Evolutionary conservation across 2,329 filamentous ascomycete genomes (phyloP), one percentile per base, ranked within the genome.

Genomic region (Neofusicoccum sp.): DNA sequence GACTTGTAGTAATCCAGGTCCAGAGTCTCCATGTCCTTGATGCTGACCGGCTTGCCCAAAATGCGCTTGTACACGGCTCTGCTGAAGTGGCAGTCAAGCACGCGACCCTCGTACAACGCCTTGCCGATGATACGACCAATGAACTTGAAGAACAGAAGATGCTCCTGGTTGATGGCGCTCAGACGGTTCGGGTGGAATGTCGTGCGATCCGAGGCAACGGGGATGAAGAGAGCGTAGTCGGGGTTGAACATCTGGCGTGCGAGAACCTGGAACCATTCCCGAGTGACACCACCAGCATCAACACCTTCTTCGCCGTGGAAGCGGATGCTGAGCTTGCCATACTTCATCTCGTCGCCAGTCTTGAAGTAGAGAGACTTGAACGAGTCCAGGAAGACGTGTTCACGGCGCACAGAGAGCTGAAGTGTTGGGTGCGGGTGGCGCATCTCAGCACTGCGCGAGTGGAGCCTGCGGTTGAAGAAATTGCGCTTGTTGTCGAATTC

Each of bases 401-500:
- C 91, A 70, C 95, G 90, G 62, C 96, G 90, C 62, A 99, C 90
- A 62, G 88, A 89, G 48, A 99, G 85, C 74, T 96, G 92, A 56
- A 99, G 81, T 44, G 91, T 89, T 48, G 86, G 86, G 67, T 90
- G 86, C 6, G 88, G 82, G 57, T 90, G 86, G 44, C 92, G 87
- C 62, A 83, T 84, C 69, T 91, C 87, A 58, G 85, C 84, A 58
- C 84, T 84, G 54, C 89, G 86, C 47, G 85, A 85, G 75, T 99
- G 95, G 9, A 99, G 88, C 70, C 91, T 93, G 63, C 95, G 89
- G 73, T 87, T 97, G 82, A 99, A 99, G 82, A 96, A 99, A 78
- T 96, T 98, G 69, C 95, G 92, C 81, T 99, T 99, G 80, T 99
- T 99, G 79, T 99, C 95, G 70, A 99, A 99, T 72, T 99, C 95